Base-by-base conservation (phyloP, 768 basidiomycete species). In the Podaxis pistillaris region DNA sequence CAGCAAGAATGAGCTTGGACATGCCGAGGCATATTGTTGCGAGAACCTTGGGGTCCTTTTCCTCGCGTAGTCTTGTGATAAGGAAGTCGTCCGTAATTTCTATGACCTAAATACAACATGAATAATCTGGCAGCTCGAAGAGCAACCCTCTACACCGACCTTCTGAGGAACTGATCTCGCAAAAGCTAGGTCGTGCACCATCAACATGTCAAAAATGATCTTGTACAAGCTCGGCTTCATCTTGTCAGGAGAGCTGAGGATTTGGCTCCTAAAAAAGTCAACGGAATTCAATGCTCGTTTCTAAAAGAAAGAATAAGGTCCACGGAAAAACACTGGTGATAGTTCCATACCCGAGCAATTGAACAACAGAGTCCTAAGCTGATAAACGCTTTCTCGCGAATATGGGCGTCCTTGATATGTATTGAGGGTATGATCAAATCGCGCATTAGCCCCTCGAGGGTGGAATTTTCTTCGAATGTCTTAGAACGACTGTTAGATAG, bases 401-500 rank as follows among this genome's bases (percentile, higher is more conserved):
- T 81, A 0, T 82, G 80, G 4, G 91, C 80, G 68, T 96, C 94
- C 74, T 96, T 96, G 57, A 92, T 86, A 70, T 89, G 88, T 40
- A 98, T 92, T 3, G 93, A 86, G 3, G 96, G 96, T 26, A 97
- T 85, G 68, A 98, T 93, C 24, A 99, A 78, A 67, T 98, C 94
- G 7, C 82, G 80, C 36, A 96, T 83, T 49, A 94, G 83, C 63
- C 90, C 92, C 71, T 91, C 89, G 17, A 95, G 74, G 0, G 91
- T 93, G 0, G 94, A 86, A 67, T 91, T 91, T 79, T 72, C 90
- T 63, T 93, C 83, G 56, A 95, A 82, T 8, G 87, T 88, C 76
- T 91, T 72, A n/a, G 37, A 76, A 72, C 7, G 80, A 17, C 58
- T 37, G 56, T 63, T 51, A 7, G 67, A 57, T n/a, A 46, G n/a